These are phyloP conservation scores for Saccharata proteae DNA, from an alignment of 2,329 filamentous ascomycete genomes.

Conservation along the genomic window DNA sequence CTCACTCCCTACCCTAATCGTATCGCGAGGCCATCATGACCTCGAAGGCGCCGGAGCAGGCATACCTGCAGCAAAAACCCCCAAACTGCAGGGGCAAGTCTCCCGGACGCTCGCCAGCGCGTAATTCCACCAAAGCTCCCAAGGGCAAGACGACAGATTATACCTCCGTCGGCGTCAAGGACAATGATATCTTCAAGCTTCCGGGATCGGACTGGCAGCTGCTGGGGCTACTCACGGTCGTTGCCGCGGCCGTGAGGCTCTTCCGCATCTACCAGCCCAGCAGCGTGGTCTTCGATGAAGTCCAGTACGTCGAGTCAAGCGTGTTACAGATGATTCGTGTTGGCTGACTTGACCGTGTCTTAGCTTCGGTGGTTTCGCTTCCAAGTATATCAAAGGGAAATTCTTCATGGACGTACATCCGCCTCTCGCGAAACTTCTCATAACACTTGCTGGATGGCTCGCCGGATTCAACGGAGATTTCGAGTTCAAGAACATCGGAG, in stretches of 20 bases:
- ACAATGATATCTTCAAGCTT: constrained; percentile 86
- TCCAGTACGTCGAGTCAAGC: constrained; percentile 65
- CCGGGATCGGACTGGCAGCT: constrained; percentile 73
- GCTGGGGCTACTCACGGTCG: constrained; percentile 56
- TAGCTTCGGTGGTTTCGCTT: constrained; percentile 94
- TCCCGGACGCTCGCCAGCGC: constrained; percentile 20
- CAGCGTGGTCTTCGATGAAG: constrained; percentile 97
- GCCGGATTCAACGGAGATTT: constrained; percentile 93
- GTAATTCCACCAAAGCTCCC: constrained; percentile 19
- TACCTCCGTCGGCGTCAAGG: constrained; percentile 65
- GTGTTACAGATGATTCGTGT: too few species aligned
- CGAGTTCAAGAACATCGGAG: constrained; percentile 99
- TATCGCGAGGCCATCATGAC: constrained; percentile 8
- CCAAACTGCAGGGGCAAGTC: constrained; percentile 20
- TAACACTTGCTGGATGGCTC: constrained; percentile 87
- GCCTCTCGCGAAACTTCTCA: constrained; percentile 88
- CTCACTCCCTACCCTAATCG: too few species aligned
- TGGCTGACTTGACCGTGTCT: constrained; percentile 2
- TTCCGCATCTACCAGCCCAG: constrained; percentile 94
- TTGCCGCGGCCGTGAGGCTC: constrained; percentile 70
- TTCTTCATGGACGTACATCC: constrained; percentile 99
- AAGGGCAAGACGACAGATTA: constrained; percentile 39
- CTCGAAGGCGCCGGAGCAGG: constrained; percentile 7
- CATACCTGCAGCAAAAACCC: constrained; percentile 5
- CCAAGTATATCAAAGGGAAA: constrained; percentile 97